Percentiles rank a stretch among this genome's conserved stretches.
phyloP scores from a whole-genome alignment of 768 basidiomycete species.

The Royoungia palumana region DNA sequence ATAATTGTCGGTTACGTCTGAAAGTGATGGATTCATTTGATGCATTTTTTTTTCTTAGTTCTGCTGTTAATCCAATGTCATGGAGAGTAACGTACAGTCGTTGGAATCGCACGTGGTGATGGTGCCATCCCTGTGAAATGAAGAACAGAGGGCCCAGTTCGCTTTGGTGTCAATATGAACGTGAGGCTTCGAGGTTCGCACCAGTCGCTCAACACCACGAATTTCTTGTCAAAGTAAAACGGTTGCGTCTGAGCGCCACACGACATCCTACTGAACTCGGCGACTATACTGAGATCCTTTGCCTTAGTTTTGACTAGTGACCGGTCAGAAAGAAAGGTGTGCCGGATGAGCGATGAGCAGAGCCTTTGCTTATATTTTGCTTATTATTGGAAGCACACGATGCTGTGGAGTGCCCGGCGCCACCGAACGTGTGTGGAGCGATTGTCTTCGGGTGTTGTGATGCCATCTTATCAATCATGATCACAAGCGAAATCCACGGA shows the following conservation, averaged over 20 bases:
- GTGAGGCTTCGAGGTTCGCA: constrained; percentile 34
- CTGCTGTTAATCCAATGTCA: neutral
- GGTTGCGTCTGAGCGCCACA: constrained; percentile 12
- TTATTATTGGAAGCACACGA: too few species aligned
- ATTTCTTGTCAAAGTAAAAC: constrained; percentile 59
- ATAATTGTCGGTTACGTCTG: constrained; percentile 86
- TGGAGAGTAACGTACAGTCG: constrained; percentile 57
- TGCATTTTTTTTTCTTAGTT: neutral
- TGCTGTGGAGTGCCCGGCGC: neutral
- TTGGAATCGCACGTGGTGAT: constrained; percentile 93
- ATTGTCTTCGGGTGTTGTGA: neutral
- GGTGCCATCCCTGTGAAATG: constrained; percentile 72
- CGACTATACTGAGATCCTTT: too few species aligned
- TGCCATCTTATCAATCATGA: constrained; percentile 17
- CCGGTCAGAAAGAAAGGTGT: too few species aligned
- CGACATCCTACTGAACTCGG: too few species aligned
- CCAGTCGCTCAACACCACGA: constrained; percentile 91
- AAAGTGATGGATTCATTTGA: neutral
- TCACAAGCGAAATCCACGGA: neutral
- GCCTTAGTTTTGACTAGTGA: too few species aligned
- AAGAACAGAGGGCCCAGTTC: neutral
- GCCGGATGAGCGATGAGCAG: neutral
- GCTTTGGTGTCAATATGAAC: neutral
- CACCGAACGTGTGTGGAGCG: constrained; percentile 17
- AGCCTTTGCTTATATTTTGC: neutral